phyloP scores from a whole-genome alignment of 75 land plant genomes.

The Ceratopteris richardii region DNA sequence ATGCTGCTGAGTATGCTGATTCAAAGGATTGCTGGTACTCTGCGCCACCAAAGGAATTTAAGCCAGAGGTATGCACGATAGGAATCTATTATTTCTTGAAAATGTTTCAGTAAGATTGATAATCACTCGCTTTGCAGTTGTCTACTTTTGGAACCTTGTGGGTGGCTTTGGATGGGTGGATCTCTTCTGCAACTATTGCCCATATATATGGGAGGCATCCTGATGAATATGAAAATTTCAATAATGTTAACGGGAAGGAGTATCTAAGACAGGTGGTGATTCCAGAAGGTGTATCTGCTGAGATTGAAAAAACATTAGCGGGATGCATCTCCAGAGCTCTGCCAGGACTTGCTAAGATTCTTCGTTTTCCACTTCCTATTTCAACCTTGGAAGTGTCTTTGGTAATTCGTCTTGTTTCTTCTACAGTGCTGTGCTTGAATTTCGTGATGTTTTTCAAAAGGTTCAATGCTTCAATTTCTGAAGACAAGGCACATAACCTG shows the following conservation, averaged over 20 bases:
- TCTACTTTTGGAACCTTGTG: slow-evolving; percentile 78
- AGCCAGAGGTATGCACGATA: slow-evolving; percentile 47
- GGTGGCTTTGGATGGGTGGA: slow-evolving; percentile 77
- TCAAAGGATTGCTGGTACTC: slow-evolving; percentile 58
- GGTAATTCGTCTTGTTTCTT: slow-evolving; percentile 28
- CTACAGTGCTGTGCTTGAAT: too few species aligned
- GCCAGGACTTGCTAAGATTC: slow-evolving; percentile 48
- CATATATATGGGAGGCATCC: slow-evolving; percentile 77
- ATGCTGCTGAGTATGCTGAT: slow-evolving; percentile 34
- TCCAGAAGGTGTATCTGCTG: slow-evolving; percentile 56
- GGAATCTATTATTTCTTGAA: not conserved
- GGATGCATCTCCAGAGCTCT: slow-evolving; percentile 62
- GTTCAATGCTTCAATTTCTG: too few species aligned
- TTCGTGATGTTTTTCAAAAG: too few species aligned
- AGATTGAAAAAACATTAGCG: slow-evolving; percentile 65
- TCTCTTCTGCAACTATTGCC: slow-evolving; percentile 65
- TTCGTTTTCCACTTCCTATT: slow-evolving; percentile 49
- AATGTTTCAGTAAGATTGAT: not conserved
- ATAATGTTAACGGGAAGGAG: slow-evolving; percentile 63
- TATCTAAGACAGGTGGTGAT: slow-evolving; percentile 45
- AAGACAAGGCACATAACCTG: too few species aligned
- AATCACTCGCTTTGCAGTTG: slow-evolving; percentile 53
- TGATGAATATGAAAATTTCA: slow-evolving; percentile 36
- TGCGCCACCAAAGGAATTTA: slow-evolving; percentile 70
- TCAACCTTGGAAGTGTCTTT: slow-evolving; percentile 57